These are phyloP conservation scores for Arthromyces matolae DNA, from an alignment of 768 basidiomycete species.

Conservation along the genomic window DNA sequence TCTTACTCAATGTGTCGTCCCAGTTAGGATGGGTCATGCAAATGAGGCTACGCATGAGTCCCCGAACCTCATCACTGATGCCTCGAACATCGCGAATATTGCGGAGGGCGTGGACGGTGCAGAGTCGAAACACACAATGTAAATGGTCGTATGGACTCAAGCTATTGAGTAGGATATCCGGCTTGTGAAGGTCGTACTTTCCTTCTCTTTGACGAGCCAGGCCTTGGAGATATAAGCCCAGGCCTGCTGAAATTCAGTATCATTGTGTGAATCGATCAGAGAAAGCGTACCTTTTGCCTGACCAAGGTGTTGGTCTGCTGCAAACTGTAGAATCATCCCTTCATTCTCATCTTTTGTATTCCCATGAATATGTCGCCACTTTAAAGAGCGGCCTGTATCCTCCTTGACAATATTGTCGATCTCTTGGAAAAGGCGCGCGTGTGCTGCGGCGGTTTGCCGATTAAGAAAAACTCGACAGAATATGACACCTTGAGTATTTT, in stretches of 20 bases:
- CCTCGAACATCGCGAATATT: slow-evolving; percentile 19
- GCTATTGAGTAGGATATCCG: slow-evolving; percentile 5
- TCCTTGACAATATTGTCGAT: slow-evolving; percentile 19
- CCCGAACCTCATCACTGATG: slow-evolving; percentile 13
- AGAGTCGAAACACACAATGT: slow-evolving; percentile 17
- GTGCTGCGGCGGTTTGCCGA: slow-evolving; percentile 17
- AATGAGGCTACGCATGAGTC: slow-evolving; percentile 22
- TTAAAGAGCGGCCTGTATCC: slow-evolving; percentile 18
- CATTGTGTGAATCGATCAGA: not conserved
- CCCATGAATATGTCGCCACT: slow-evolving; percentile 23
- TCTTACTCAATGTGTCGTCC: slow-evolving; percentile 14
- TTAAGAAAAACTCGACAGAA: slow-evolving; percentile 7
- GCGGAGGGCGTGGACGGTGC: slow-evolving; percentile 17
- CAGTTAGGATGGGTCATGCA: slow-evolving; percentile 21
- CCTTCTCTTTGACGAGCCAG: slow-evolving; percentile 3
- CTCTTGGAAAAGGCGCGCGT: slow-evolving; percentile 15
- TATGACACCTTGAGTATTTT: not conserved
- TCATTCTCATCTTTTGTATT: slow-evolving; percentile 4
- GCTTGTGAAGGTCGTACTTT: slow-evolving; percentile 21
- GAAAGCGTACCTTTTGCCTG: slow-evolving; percentile 19
- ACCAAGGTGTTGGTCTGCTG: slow-evolving; percentile 21
- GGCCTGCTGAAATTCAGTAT: slow-evolving; percentile 11
- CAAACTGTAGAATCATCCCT: slow-evolving; percentile 17
- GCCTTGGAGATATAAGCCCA: slow-evolving; percentile 21
- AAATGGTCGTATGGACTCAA: slow-evolving; percentile 24